Conservation (phyloP, 2,329 filamentous ascomycete genomes). For the Colletotrichum gloeosporioides region DNA sequence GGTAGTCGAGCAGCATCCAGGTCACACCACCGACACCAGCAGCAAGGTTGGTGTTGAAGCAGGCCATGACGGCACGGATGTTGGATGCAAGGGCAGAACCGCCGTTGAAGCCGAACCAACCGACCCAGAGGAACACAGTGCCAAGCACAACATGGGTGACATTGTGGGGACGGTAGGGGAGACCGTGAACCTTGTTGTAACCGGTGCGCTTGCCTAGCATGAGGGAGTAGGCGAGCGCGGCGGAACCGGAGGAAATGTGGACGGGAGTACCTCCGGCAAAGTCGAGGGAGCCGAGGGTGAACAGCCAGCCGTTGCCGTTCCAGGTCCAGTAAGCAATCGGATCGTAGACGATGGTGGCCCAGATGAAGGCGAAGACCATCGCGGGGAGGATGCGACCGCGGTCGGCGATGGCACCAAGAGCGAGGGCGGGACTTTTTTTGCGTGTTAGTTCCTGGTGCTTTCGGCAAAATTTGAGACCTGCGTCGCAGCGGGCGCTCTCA, state of each 20-base stretch:
- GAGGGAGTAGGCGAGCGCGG: constrained; percentile 74
- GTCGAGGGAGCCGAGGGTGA: constrained; percentile 71
- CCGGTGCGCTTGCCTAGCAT: constrained; percentile 74
- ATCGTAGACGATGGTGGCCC: constrained; percentile 75
- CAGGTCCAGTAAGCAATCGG: constrained; percentile 80
- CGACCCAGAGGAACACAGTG: constrained; percentile 84
- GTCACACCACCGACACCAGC: constrained; percentile 82
- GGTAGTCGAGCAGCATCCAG: constrained; percentile 87
- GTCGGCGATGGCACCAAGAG: constrained; percentile 65
- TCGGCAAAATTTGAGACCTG: not conserved
- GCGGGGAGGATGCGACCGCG: constrained; percentile 67
- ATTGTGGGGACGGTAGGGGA: constrained; percentile 75
- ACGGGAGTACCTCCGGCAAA: constrained; percentile 79
- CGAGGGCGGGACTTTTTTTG: constrained; percentile 55
- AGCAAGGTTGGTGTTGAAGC: constrained; percentile 85
- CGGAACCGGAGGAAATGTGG: constrained; percentile 75
- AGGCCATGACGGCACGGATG: constrained; percentile 87
- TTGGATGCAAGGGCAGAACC: constrained; percentile 83
- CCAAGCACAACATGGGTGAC: constrained; percentile 77
- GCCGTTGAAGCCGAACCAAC: constrained; percentile 97
- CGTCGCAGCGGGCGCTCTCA: not conserved
- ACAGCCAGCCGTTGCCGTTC: constrained; percentile 77
- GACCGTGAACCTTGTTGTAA: constrained; percentile 64
- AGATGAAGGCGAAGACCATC: constrained; percentile 72
- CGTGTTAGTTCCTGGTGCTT: not conserved